Evolutionary conservation across 2,329 filamentous ascomycete species (phyloP).

Genomic region (Alternaria burnsii): DNA sequence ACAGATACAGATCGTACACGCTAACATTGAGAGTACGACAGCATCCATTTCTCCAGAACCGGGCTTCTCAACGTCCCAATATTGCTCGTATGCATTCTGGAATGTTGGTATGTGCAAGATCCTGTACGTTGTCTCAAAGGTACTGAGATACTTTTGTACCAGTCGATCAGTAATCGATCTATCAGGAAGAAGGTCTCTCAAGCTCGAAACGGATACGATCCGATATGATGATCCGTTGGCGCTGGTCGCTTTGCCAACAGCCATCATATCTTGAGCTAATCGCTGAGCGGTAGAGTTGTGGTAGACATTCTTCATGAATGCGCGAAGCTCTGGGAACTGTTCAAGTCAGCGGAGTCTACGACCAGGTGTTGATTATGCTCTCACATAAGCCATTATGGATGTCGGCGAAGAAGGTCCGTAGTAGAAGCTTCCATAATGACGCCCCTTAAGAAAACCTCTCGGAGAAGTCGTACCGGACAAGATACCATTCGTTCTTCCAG

Average conservation of each 20-base stretch:
- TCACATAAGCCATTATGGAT: slow-evolving; percentile 28
- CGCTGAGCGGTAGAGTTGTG: slow-evolving; percentile 32
- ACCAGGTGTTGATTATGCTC: background rate
- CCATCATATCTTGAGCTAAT: slow-evolving; percentile 34
- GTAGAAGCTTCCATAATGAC: slow-evolving; percentile 39
- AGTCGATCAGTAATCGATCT: slow-evolving; percentile 52
- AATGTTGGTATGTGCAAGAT: slow-evolving; percentile 63
- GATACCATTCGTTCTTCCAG: background rate
- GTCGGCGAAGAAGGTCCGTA: slow-evolving; percentile 52
- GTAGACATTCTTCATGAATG: slow-evolving; percentile 36
- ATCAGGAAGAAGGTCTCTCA: slow-evolving; percentile 18
- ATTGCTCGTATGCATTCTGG: slow-evolving; percentile 55
- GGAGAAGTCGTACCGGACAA: background rate
- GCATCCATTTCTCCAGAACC: slow-evolving; percentile 45
- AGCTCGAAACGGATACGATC: slow-evolving; percentile 13
- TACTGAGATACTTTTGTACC: slow-evolving; percentile 57
- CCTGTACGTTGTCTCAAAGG: slow-evolving; percentile 60
- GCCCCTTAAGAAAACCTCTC: slow-evolving; percentile 42
- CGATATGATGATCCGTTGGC: slow-evolving; percentile 6
- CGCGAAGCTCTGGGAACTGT: slow-evolving; percentile 43
- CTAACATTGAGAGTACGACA: slow-evolving; percentile 48
- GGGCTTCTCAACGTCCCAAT: slow-evolving; percentile 52
- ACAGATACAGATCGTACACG: slow-evolving; percentile 48
- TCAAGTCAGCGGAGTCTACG: slow-evolving; percentile 5
- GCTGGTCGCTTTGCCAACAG: slow-evolving; percentile 23